phyloP scores from a whole-genome alignment of 1,284 basidiomycete species.

The Naganishia sp. region DNA sequence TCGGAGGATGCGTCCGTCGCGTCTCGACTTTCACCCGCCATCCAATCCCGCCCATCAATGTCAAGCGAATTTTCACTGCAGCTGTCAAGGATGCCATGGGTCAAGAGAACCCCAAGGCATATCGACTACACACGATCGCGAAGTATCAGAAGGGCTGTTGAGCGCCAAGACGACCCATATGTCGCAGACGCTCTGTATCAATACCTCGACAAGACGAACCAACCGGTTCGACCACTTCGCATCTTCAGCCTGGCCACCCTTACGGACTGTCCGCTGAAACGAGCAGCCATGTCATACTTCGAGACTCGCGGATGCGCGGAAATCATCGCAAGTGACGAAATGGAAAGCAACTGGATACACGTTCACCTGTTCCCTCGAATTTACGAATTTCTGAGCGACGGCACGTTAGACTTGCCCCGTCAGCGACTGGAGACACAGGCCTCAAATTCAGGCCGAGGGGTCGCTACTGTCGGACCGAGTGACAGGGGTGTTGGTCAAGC shows the following conservation, averaged over 20 bases:
- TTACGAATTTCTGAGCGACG: conserved; percentile 18
- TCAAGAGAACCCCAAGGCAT: conserved; percentile 7
- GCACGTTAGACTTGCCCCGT: background rate
- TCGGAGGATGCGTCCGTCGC: background rate
- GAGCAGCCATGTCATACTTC: conserved; percentile 35
- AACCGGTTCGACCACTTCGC: conserved; percentile 17
- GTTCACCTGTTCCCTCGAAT: conserved; percentile 36
- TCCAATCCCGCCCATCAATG: background rate
- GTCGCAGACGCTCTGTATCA: conserved; percentile 19
- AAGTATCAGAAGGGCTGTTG: background rate
- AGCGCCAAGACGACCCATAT: background rate
- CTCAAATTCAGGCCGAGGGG: background rate
- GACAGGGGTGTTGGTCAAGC: background rate
- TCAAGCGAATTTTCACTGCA: conserved; percentile 1
- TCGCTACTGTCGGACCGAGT: background rate
- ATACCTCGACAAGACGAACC: conserved; percentile 22
- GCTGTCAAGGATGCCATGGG: conserved; percentile 18
- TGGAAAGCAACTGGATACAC: conserved; percentile 38
- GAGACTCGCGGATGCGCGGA: conserved; percentile 36
- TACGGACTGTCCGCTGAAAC: conserved; percentile 17
- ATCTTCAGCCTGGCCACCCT: conserved; percentile 30
- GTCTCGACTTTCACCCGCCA: no score
- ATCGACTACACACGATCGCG: conserved; percentile 13
- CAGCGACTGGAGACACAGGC: background rate
- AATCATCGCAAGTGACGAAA: conserved; percentile 32